Base-by-base conservation (phyloP, 768 basidiomycete species). In the Imleria badia region DNA sequence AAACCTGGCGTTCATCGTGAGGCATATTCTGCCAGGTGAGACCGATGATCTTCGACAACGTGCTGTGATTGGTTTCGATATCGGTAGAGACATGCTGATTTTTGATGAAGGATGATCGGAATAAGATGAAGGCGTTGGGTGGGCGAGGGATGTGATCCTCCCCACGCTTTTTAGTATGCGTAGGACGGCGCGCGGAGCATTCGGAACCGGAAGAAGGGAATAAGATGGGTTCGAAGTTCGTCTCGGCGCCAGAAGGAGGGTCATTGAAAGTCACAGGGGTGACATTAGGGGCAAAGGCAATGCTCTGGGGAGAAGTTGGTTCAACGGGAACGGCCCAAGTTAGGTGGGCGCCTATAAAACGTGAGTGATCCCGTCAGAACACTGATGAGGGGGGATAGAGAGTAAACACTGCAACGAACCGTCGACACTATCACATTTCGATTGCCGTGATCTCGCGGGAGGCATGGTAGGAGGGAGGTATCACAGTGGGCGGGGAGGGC, bases 41-140 rank as follows among this genome's bases (percentile, higher is more conserved):
- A 22, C 89, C 89, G 55, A 91, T 88, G 65, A 90, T 91, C 80
- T 89, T 91, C 14, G 88, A 90, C 17, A 91, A 75, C 5, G 89
- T 90, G 61, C 85, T 86, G 73, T 90, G 89, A 67, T 87, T 90
- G 30, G 87, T 87, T 75, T 91, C 89, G 55, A 91, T 84, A 48
- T 80, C 83, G 9, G 85, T 81, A 10, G 87, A 84, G 59, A 91
- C 87, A 61, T 87, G 86, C 62, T 88, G 85, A 61, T 76, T 80
- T 73, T 87, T 88, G 69, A 91, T 88, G 72, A 91, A 91, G 0
- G 86, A 85, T 0, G 87, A 88, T 57, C 89, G 85, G 77, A 91
- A 92, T 63, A 92, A 80, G 66, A 91, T 92, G 74, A 92, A 92
- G 23, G 89, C 90, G 64, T 92, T 91, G 3, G 89, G 87, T 2